Evolutionary conservation across 148 eudicot species (phyloP).

Genomic region (Cornus controversa): DNA sequence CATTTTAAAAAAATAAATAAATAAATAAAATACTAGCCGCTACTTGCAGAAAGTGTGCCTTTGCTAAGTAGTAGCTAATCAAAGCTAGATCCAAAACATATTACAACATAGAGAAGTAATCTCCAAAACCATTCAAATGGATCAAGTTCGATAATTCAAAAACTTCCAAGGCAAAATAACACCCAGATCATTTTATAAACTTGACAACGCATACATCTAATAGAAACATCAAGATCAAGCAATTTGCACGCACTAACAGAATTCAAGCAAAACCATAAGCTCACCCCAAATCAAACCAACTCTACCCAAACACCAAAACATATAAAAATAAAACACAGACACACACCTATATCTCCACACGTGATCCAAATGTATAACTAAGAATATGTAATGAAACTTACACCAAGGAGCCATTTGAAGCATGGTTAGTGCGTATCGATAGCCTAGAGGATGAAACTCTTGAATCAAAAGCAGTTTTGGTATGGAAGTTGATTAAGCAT

Average conservation of each 20-base stretch:
- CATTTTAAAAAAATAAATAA: no score
- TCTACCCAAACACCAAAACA: background rate
- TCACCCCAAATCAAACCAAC: background rate
- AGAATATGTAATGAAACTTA: slow-evolving; percentile 10
- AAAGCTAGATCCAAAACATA: background rate
- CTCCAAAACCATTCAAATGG: background rate
- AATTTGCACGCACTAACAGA: background rate
- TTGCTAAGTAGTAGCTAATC: background rate
- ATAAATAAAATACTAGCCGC: background rate
- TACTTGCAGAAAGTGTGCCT: background rate
- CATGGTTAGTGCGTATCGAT: slow-evolving; percentile 11
- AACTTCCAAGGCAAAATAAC: background rate
- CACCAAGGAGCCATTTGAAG: slow-evolving; percentile 19
- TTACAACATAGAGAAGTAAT: no score
- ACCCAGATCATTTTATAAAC: background rate
- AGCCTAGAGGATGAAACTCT: slow-evolving; percentile 24
- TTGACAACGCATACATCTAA: background rate
- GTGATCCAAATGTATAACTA: no score
- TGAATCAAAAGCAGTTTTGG: background rate
- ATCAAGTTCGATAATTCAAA: background rate
- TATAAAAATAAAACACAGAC: background rate
- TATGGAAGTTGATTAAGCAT: slow-evolving; percentile 18
- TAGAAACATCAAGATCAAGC: background rate
- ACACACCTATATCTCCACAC: no score
- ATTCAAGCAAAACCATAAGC: background rate